Conservation (phyloP, 441 rosid genomes). For the Bocquillonia castaneifolia region DNA sequence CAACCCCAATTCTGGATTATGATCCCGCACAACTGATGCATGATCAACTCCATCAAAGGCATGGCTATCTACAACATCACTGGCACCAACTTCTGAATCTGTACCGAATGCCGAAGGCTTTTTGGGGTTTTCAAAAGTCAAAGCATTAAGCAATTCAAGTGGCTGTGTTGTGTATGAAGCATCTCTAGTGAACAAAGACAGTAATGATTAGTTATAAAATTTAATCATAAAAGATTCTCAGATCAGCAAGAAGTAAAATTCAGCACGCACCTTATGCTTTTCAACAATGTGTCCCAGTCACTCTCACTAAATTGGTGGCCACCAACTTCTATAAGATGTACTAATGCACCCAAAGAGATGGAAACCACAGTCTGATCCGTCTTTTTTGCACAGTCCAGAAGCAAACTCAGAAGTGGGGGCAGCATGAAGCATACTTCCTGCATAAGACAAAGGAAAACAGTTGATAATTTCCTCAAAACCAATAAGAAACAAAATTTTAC, state of each 20-base stretch:
- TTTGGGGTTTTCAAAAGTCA: conserved; percentile 56
- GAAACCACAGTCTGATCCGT: conserved; percentile 97
- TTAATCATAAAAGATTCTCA: background rate
- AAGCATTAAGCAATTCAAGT: conserved; percentile 87
- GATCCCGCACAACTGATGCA: conserved; percentile 26
- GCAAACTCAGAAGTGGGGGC: conserved; percentile 94
- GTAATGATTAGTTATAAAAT: conserved; percentile 19
- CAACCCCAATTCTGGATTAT: conserved; percentile 33
- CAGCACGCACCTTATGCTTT: conserved; percentile 81
- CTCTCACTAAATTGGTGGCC: conserved; percentile 95
- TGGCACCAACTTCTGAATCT: conserved; percentile 37
- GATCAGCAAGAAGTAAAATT: conserved; percentile 8
- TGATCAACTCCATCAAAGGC: conserved; percentile 37
- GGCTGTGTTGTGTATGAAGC: conserved; percentile 99
- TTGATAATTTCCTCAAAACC: conserved; percentile 13
- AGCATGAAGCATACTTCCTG: conserved; percentile 99
- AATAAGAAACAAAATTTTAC: conserved; percentile 5
- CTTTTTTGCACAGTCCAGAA: conserved; percentile 96
- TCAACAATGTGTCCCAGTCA: conserved; percentile 96
- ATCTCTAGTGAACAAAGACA: conserved; percentile 53
- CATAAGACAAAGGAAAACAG: conserved; percentile 27
- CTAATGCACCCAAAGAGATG: conserved; percentile 90
- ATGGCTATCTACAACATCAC: conserved; percentile 35
- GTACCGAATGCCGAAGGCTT: conserved; percentile 34
- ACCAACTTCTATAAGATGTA: conserved; percentile 98